Evolutionary conservation across 805 yeast genomes (phyloP).

Genomic region (Metschnikowia aberdeeniae): DNA sequence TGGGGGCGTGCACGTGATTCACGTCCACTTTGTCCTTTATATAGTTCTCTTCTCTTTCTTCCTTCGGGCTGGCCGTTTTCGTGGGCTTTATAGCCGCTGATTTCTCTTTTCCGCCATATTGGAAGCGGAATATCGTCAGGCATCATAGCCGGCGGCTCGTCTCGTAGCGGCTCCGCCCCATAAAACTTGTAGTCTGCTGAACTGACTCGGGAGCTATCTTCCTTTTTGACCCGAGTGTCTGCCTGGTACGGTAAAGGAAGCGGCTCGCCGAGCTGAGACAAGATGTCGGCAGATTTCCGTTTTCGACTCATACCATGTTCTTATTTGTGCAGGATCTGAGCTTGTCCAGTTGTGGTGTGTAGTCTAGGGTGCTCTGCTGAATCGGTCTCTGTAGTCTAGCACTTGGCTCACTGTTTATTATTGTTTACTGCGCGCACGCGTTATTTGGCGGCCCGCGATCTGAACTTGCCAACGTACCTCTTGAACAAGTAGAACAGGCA

Average conservation of each 20-base stretch:
- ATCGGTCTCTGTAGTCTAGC: not conserved
- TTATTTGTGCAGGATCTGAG: not conserved
- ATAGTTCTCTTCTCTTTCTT: no score
- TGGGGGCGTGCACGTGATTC: no score
- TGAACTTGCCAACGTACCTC: slow-evolving; percentile 28
- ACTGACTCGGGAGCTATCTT: not conserved
- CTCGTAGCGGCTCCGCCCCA: slow-evolving; percentile 5
- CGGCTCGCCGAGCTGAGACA: slow-evolving; percentile 31
- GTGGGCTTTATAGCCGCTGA: no score
- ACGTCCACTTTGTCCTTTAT: no score
- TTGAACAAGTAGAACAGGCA: slow-evolving; percentile 45
- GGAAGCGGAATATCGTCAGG: slow-evolving; percentile 9
- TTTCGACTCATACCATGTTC: slow-evolving; percentile 17
- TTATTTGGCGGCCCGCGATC: slow-evolving; percentile 9
- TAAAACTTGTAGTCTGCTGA: not conserved
- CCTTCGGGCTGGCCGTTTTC: not conserved
- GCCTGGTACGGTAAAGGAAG: slow-evolving; percentile 33
- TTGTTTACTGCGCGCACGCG: not conserved
- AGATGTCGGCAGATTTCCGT: slow-evolving; percentile 13
- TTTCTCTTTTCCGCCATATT: slow-evolving; percentile 9
- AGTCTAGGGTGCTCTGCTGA: not conserved
- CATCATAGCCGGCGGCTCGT: slow-evolving; percentile 1
- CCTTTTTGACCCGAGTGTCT: slow-evolving; percentile 6
- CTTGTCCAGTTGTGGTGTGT: not conserved
- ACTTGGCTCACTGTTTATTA: not conserved